A percentile compares a stretch with the other conserved stretches of the same genome.
These are phyloP conservation scores for Cucumis melo DNA, from an alignment of 306 rosid species.

Conservation along the genomic window DNA sequence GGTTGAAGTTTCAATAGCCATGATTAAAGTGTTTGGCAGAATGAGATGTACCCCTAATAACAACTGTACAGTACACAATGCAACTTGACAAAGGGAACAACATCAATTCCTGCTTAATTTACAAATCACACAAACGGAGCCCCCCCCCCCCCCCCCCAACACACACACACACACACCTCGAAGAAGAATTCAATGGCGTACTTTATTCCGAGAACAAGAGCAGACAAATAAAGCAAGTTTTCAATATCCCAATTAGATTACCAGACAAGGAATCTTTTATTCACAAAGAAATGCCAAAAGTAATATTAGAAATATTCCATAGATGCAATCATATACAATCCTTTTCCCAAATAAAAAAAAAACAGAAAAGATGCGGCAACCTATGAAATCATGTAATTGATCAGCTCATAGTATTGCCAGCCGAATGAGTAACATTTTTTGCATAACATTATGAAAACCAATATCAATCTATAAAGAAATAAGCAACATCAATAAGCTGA, in stretches of 20 bases:
- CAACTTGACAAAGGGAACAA: background rate
- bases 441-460: background rate
- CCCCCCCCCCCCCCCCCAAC: too few relatives aligned
- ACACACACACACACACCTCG: too few relatives aligned
- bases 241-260: background rate
- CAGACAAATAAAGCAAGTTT: background rate
- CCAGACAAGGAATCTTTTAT: background rate
- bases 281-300: background rate
- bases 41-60: background rate
- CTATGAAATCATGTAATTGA: background rate
- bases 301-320: background rate
- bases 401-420: background rate
- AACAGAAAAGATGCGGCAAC: background rate
- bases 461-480: background rate
- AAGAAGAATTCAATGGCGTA: background rate
- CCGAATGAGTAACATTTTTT: background rate
- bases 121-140: too few relatives aligned
- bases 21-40: background rate
- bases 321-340: background rate
- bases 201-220: background rate
- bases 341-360: background rate
- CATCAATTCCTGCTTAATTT: too few relatives aligned
- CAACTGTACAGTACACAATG: background rate
- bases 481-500: background rate
- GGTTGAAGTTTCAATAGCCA: background rate